Percentiles rank a stretch among this genome's conserved stretches.
Conservation (phyloP, 768 basidiomycete species). For the Lactarius psammicola region DNA sequence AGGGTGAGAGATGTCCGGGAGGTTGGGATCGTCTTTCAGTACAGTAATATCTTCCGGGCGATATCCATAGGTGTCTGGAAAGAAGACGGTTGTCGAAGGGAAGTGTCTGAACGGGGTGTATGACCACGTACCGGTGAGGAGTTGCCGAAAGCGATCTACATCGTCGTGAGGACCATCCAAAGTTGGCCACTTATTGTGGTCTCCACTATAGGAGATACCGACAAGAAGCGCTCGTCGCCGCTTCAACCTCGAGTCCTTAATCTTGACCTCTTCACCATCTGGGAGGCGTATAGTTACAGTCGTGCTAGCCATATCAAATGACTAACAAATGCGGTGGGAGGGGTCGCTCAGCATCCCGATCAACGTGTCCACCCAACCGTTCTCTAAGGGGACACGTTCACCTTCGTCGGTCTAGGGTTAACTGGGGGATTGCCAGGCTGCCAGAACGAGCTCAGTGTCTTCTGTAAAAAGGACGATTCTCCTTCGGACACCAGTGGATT, state of each 20-base stretch:
- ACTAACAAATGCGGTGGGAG: too few relatives aligned
- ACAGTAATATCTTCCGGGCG: slow-evolving; percentile 24
- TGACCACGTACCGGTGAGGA: slow-evolving; percentile 15
- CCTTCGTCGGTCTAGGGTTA: background rate
- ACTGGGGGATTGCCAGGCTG: background rate
- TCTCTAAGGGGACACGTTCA: background rate
- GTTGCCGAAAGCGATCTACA: too few relatives aligned
- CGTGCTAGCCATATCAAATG: too few relatives aligned
- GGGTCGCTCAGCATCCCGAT: slow-evolving; percentile 4
- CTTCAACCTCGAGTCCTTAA: too few relatives aligned
- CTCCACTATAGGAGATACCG: too few relatives aligned
- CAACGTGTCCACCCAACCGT: background rate
- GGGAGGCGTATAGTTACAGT: too few relatives aligned
- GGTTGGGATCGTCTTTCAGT: too few relatives aligned
- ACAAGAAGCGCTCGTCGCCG: too few relatives aligned
- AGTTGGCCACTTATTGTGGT: too few relatives aligned
- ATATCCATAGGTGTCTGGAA: slow-evolving; percentile 24
- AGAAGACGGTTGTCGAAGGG: background rate
- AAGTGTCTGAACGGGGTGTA: background rate
- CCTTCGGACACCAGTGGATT: background rate
- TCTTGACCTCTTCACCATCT: too few relatives aligned
- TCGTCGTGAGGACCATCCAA: too few relatives aligned
- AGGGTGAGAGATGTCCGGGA: too few relatives aligned
- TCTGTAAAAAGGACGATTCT: background rate
- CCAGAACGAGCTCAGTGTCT: background rate